Evolutionary conservation across 192 early-diverging fungal species (phyloP).

Genomic region (Blastocladiella britannica): DNA sequence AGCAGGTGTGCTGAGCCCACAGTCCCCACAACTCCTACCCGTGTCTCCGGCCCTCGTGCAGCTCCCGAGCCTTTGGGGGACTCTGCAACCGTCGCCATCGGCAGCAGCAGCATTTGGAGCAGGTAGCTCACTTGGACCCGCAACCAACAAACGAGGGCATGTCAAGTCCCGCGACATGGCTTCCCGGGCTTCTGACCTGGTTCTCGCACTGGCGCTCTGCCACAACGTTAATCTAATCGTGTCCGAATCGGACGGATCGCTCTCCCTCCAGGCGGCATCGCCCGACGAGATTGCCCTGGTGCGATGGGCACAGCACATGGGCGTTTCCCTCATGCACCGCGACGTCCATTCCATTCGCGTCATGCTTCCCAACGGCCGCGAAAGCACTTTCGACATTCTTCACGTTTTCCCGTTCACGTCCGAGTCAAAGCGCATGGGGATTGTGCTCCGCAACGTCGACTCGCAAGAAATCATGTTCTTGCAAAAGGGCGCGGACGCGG

Average conservation of each 20-base stretch:
- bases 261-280: conserved; percentile 81
- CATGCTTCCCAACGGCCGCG: conserved; percentile 5
- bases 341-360: conserved; percentile 39
- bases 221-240: conserved; percentile 73
- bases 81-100: no score
- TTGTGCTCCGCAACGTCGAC: conserved; percentile 47
- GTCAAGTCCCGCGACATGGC: conserved; percentile 58
- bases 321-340: conserved; percentile 57
- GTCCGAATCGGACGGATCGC: conserved; percentile 25
- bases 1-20: no score
- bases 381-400: conserved; percentile 41
- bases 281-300: conserved; percentile 95
- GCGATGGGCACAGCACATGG: conserved; percentile 72
- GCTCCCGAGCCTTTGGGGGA: no score
- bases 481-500: conserved; percentile 83
- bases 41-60: no score
- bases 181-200: conserved; percentile 68
- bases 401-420: conserved; percentile 98
- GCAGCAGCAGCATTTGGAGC: no score
- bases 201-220: conserved; percentile 67
- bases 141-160: no score
- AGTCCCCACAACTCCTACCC: no score
- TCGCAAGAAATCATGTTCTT: conserved; percentile 67
- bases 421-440: conserved; percentile 94
- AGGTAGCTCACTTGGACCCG: no score